These are phyloP conservation scores for Metschnikowia arizonensis DNA, from an alignment of 805 yeast species.

Conservation along the genomic window DNA sequence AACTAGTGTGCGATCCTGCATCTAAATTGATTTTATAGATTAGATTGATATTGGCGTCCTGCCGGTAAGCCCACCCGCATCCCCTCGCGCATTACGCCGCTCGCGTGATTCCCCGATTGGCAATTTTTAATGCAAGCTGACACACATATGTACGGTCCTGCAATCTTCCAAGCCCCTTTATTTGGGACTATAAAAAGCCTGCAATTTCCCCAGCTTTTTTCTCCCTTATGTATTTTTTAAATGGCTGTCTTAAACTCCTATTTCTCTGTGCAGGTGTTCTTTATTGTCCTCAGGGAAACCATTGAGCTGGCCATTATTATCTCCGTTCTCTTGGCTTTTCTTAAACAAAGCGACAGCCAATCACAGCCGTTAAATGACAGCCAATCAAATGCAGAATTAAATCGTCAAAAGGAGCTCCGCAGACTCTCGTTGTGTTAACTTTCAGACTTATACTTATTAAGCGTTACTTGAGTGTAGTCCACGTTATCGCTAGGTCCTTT, in stretches of 20 bases:
- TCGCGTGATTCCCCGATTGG: neutral
- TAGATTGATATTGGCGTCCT: neutral
- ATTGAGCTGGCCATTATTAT: constrained; percentile 21
- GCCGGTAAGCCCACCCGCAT: neutral
- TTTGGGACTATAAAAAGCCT: neutral
- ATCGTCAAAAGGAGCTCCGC: constrained; percentile 14
- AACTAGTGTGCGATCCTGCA: too few relatives aligned
- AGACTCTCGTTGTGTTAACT: too few relatives aligned
- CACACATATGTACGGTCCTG: neutral
- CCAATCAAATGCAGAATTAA: too few relatives aligned
- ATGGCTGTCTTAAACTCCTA: constrained; percentile 16
- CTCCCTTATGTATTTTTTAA: neutral
- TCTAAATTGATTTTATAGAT: constrained; percentile 2
- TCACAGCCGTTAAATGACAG: too few relatives aligned
- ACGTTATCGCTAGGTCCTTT: too few relatives aligned
- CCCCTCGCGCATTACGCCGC: neutral
- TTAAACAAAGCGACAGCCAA: constrained; percentile 14
- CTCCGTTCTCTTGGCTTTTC: constrained; percentile 21
- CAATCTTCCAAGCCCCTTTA: neutral
- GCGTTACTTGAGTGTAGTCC: too few relatives aligned
- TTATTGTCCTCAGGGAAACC: constrained; percentile 20
- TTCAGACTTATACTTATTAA: too few relatives aligned
- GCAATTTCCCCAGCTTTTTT: neutral
- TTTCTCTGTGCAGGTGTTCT: constrained; percentile 20
- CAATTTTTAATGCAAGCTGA: neutral